A percentile compares a stretch with the other conserved stretches of the same genome.
Evolutionary conservation across 345 rosid genomes (phyloP).

Genomic region (Linum lewisii): DNA sequence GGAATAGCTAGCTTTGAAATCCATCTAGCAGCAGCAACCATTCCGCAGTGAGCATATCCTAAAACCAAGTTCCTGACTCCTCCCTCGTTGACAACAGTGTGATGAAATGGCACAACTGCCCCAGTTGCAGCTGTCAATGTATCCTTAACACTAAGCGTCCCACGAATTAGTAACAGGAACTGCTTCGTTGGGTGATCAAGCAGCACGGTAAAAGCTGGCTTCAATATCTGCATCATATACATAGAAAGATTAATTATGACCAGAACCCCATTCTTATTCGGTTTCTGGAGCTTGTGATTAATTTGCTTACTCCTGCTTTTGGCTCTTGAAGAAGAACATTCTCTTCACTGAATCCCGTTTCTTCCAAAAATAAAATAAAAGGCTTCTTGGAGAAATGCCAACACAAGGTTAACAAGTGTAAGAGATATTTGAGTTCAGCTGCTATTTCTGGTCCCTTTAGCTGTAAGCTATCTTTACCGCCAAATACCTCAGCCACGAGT

Average conservation of each 20-base stretch:
- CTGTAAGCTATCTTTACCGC: constrained; percentile 66
- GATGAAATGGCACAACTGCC: constrained; percentile 97
- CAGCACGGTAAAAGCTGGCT: constrained; percentile 91
- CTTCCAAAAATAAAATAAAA: constrained; percentile 67
- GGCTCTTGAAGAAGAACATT: constrained; percentile 88
- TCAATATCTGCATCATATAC: constrained; percentile 52
- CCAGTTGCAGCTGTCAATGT: constrained; percentile 97
- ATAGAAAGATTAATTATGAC: not conserved
- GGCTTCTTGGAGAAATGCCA: constrained; percentile 96
- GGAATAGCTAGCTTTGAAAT: constrained; percentile 87
- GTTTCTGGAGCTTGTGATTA: not conserved
- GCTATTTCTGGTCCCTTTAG: constrained; percentile 54
- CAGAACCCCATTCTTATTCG: not conserved
- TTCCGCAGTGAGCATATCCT: constrained; percentile 98
- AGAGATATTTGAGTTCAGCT: constrained; percentile 52
- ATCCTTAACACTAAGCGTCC: constrained; percentile 92
- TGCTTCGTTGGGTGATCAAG: constrained; percentile 50
- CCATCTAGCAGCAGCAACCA: constrained; percentile 99
- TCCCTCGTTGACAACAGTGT: constrained; percentile 87
- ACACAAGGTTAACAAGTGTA: constrained; percentile 70
- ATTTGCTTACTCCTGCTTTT: constrained; percentile 74
- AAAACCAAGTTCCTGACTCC: constrained; percentile 86
- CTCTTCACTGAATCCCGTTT: constrained; percentile 64
- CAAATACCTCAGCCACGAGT: constrained; percentile 66
- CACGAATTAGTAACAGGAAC: constrained; percentile 78